phyloP scores from a whole-genome alignment of 176 grass and related monocot genomes.

The Saccharum officinarum region DNA sequence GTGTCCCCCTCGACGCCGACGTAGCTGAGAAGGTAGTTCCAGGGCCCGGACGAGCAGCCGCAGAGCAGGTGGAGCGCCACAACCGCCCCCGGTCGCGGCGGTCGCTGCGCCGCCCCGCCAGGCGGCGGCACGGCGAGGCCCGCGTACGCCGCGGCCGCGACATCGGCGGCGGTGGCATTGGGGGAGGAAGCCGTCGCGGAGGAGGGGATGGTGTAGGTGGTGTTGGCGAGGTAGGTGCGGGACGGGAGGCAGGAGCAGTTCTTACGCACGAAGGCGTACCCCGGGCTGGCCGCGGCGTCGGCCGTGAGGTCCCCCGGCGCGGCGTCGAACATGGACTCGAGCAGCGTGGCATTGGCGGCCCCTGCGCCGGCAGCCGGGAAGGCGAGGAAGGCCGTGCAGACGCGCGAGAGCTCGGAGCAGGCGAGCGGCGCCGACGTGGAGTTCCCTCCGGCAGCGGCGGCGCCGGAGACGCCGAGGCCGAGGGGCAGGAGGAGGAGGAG shows the following conservation, averaged over 20 bases:
- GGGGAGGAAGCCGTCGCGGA: constrained; percentile 15
- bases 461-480: constrained; percentile 16
- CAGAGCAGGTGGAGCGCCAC: constrained; percentile 91
- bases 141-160: constrained; percentile 53
- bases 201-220: constrained; percentile 72
- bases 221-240: constrained; percentile 83
- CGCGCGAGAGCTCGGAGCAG: constrained; percentile 80
- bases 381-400: constrained; percentile 95
- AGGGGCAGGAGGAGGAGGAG: constrained; percentile 20
- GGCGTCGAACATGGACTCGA: constrained; percentile 93
- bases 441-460: constrained; percentile 1
- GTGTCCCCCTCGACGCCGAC: constrained; percentile 77
- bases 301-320: constrained; percentile 71
- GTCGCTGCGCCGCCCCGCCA: constrained; percentile 43
- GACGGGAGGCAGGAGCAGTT: constrained; percentile 93
- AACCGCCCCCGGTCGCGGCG: constrained; percentile 57
- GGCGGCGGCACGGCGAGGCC: constrained; percentile 64
- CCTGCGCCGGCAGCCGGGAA: constrained; percentile 43
- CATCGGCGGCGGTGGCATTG: constrained; percentile 43
- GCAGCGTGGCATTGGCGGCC: constrained; percentile 33
- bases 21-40: constrained; percentile 98
- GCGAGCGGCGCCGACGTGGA: constrained; percentile 59
- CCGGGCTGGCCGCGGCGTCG: constrained; percentile 75
- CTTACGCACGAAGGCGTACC: constrained; percentile 90
- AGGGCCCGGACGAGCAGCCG: constrained; percentile 81